Evolutionary conservation across 352 stramenopile species (phyloP).

Genomic region (Globisporangium sylvaticum): DNA sequence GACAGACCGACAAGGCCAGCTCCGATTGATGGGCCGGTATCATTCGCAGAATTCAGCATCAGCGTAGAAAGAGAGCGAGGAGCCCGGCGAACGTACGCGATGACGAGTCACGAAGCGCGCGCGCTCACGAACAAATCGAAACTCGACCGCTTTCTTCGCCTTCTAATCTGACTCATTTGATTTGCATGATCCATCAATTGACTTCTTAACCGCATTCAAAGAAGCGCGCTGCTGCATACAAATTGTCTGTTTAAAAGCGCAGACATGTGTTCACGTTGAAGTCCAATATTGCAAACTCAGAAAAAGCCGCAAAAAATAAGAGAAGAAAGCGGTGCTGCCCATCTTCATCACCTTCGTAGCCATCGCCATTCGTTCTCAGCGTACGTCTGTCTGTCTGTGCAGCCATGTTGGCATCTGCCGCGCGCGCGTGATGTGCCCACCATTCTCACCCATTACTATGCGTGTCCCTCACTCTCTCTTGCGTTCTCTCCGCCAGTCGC

Average conservation of each 20-base stretch:
- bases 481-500: not conserved
- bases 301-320: not conserved
- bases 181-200: not conserved
- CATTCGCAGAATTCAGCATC: not conserved
- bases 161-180: not conserved
- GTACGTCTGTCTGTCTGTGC: not conserved
- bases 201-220: not conserved
- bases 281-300: not conserved
- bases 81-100: not conserved
- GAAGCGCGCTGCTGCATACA: not conserved
- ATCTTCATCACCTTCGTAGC: not conserved
- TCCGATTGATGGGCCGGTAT: not conserved
- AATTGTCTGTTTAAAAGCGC: not conserved
- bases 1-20: not conserved
- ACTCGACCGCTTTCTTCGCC: not conserved
- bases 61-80: not conserved
- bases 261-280: not conserved
- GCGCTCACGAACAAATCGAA: not conserved
- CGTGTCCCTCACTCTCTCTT: not conserved
- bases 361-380: not conserved
- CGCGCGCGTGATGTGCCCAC: not conserved
- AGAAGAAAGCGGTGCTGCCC: constrained; percentile 2
- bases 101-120: not conserved
- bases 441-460: not conserved
- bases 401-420: not conserved